phyloP scores from a whole-genome alignment of 306 rosid species.

The Corylus americana region DNA sequence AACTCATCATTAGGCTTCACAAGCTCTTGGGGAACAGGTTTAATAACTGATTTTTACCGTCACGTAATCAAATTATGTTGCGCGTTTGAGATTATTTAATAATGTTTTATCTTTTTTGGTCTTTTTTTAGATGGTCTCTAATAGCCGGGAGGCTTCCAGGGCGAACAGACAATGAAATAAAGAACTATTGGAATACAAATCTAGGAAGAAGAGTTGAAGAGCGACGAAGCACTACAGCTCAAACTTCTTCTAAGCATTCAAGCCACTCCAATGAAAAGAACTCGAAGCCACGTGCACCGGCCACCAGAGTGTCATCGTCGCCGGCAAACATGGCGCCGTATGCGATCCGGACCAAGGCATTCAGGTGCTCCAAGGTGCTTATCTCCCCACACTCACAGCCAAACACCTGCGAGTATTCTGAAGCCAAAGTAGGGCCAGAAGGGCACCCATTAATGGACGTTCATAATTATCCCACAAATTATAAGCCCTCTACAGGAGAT shows the following conservation, averaged over 20 bases:
- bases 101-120: background rate
- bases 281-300: background rate
- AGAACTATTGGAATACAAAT: constrained; percentile 13
- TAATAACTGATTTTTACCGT: no score
- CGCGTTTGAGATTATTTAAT: background rate
- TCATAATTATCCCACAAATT: background rate
- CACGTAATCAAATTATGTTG: no score
- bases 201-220: constrained; percentile 7
- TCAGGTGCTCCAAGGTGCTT: constrained; percentile 37
- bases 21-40: constrained; percentile 16
- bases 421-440: background rate
- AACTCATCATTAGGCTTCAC: constrained; percentile 11
- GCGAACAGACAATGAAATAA: constrained; percentile 19
- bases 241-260: background rate
- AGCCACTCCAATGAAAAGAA: background rate
- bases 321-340: background rate
- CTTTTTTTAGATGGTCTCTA: background rate
- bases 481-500: no score
- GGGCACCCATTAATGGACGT: background rate
- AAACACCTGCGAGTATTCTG: background rate
- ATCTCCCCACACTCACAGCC: constrained; percentile 26
- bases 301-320: background rate
- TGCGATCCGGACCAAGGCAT: constrained; percentile 41
- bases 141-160: constrained; percentile 14
- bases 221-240: background rate